Evolutionary conservation across 176 grass and related monocot species (phyloP).

Genomic region (Avena sativa): DNA sequence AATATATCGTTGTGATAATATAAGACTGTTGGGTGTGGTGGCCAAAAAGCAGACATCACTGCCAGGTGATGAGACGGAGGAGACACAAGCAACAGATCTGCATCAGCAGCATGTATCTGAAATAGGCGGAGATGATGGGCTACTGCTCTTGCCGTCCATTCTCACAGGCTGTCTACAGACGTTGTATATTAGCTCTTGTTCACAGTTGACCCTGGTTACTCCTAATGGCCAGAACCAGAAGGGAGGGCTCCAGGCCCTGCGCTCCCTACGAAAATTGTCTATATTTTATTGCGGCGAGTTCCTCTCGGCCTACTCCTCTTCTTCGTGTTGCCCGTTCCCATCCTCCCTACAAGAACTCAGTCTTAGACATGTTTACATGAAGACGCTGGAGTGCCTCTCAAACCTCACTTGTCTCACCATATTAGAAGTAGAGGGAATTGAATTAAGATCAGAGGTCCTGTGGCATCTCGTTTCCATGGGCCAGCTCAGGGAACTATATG

Average conservation of each 20-base stretch:
- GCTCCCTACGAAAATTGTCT: no score
- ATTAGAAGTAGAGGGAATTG: no score
- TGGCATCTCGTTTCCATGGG: no score
- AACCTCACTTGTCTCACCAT: no score
- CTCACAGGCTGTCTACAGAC: not conserved
- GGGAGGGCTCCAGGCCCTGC: not conserved
- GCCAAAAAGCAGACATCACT: not conserved
- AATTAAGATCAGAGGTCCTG: no score
- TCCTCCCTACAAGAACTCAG: no score
- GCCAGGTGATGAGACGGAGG: not conserved
- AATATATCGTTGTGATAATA: not conserved
- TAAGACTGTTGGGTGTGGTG: not conserved
- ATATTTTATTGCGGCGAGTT: not conserved
- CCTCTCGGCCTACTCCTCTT: not conserved
- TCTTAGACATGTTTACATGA: no score
- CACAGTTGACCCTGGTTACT: not conserved
- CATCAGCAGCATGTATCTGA: not conserved
- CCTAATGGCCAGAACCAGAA: not conserved
- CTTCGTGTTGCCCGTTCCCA: not conserved
- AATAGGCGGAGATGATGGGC: not conserved
- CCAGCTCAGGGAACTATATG: no score
- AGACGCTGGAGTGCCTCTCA: no score
- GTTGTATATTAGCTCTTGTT: rapidly evolving
- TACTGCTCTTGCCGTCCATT: not conserved
- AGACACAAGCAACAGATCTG: not conserved